Conservation (phyloP, 1,139 yeast species). For the Magnusiomyces paraingens region DNA sequence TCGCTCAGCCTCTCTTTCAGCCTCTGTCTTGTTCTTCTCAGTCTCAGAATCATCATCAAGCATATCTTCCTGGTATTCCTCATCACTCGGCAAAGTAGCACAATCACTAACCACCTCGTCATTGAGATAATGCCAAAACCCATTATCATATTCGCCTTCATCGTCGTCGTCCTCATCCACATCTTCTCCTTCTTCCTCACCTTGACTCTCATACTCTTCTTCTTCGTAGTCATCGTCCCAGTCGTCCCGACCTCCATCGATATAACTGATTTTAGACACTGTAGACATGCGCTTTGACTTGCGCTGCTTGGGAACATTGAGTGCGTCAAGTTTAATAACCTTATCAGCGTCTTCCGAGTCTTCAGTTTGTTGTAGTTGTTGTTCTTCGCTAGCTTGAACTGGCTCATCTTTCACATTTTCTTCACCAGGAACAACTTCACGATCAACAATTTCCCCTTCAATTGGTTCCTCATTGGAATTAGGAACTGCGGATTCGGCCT, state of each 20-base stretch:
- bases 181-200: neutral
- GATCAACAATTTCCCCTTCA: too few relatives aligned
- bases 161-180: constrained; percentile 4
- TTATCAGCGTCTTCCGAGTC: too few relatives aligned
- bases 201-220: neutral
- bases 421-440: neutral
- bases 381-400: too few relatives aligned
- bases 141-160: constrained; percentile 1
- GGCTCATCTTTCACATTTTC: neutral
- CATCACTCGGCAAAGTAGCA: constrained; percentile 16
- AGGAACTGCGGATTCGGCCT: too few relatives aligned
- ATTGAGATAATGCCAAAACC: constrained; percentile 1
- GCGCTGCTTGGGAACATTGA: neutral
- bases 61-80: constrained; percentile 15
- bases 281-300: constrained; percentile 1
- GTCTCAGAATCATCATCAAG: constrained; percentile 9
- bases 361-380: too few relatives aligned
- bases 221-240: constrained; percentile 1
- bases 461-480: too few relatives aligned
- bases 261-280: constrained; percentile 3
- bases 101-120: constrained; percentile 13
- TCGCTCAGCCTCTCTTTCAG: constrained; percentile 5
- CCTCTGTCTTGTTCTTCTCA: constrained; percentile 3
- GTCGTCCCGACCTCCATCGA: constrained; percentile 1
- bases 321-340: neutral